A percentile compares a stretch with the other conserved stretches of the same genome.
These are phyloP conservation scores for Diplotaxis tenuifolia DNA, from an alignment of 345 rosid species.

Conservation along the genomic window DNA sequence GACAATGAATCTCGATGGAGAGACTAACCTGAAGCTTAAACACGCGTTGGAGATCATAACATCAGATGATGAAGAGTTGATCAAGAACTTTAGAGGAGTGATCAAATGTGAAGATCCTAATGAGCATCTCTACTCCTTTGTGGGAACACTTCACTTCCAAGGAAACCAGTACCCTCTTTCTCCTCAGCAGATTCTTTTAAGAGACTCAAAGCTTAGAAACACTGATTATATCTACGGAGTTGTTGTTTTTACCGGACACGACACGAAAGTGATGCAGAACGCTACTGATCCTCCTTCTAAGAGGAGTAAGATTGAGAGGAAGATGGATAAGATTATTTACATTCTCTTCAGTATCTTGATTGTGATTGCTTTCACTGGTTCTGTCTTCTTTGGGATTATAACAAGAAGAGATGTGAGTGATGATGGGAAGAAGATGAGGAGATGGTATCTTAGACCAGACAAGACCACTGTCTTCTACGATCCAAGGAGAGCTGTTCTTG, in stretches of 20 bases:
- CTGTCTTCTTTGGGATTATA: constrained; percentile 57
- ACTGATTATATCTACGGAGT: constrained; percentile 68
- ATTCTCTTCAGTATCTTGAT: constrained; percentile 72
- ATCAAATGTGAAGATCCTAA: constrained; percentile 90
- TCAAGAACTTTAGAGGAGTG: constrained; percentile 44
- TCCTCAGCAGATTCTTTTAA: constrained; percentile 70
- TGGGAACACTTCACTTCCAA: constrained; percentile 58
- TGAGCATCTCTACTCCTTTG: constrained; percentile 66
- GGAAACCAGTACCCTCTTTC: constrained; percentile 53
- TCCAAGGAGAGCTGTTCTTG: constrained; percentile 48
- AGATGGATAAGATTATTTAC: constrained; percentile 86
- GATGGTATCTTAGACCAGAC: constrained; percentile 91
- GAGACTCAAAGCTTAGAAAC: constrained; percentile 81
- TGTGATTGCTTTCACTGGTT: constrained; percentile 64
- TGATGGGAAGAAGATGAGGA: constrained; percentile 43
- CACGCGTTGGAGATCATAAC: constrained; percentile 71
- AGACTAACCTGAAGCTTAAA: constrained; percentile 81
- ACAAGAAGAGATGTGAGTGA: constrained; percentile 52
- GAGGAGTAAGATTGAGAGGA: constrained; percentile 84
- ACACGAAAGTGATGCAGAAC: constrained; percentile 95
- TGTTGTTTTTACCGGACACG: constrained; percentile 88
- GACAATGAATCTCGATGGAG: constrained; percentile 94
- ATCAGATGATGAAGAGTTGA: constrained; percentile 39
- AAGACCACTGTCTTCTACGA: constrained; percentile 56
- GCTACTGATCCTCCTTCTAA: constrained; percentile 82